Evolutionary conservation across 202 grass and related monocot species (phyloP), one percentile per base, ranked within the genome.

Genomic region (Miscanthus sacchariflorus): DNA sequence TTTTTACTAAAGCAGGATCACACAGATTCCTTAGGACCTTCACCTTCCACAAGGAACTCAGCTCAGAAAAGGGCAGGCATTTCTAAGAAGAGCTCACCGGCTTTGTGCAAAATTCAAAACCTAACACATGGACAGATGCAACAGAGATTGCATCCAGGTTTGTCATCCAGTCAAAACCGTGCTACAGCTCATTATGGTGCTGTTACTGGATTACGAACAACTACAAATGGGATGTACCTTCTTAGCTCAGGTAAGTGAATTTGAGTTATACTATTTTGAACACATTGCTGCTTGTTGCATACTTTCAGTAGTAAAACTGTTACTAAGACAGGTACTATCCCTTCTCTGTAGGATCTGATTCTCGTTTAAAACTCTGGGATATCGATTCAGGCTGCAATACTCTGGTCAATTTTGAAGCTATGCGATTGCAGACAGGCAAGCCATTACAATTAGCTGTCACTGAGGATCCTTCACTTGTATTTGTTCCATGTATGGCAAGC

Each of bases 161-260:
- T 96, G 80, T 89, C 92, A 36, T 96, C 92, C 19, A 91, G 89
- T 88, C 90, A 96, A 70, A 95, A 95, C 76, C 89, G 78, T 81
- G 92, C 94, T 69, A 93, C 91, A 68, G 89, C 96, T 76, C 96
- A 98, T 92, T 98, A 96, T 89, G 96, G 96, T 84, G 96, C 92
- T 86, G 92, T 98, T 75, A 98, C 92, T 35, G 94, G 94, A 86
- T 87, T 98, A 72, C 89, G 71, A 86, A 90, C 94, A 87, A 98
- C 91, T 79, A 70, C 73, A 83, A 94, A 98, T 87, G 96, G 96
- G 83, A 90, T 95, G 87, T 90, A 96, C 92, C 96, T 98, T 93
- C 89, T 98, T 85, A 98, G 96, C 88, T 96, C 92, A 90, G 96
- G 94, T 86, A 83, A 80, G 66, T 83, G 67, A 82, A 69, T 56